Evolutionary conservation across 2,329 filamentous ascomycete genomes (phyloP).

Genomic region (Ophiostoma triangulosporum): DNA sequence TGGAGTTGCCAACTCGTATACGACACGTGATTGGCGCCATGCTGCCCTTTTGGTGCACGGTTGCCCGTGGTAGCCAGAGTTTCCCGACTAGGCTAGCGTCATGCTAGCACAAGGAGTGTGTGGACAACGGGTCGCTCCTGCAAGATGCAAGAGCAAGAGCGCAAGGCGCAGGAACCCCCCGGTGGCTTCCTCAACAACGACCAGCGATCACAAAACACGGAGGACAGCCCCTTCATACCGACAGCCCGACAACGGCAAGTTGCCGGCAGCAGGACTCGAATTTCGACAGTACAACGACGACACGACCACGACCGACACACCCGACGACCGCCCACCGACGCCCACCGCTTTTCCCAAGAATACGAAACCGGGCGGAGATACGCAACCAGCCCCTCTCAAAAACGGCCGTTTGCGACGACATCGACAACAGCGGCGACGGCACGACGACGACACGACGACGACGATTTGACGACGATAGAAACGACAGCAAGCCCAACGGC

Average conservation of each 20-base stretch:
- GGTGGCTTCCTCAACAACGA: constrained; percentile 6
- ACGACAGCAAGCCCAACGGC: not conserved
- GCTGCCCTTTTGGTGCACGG: constrained; percentile 12
- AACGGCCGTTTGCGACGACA: constrained; percentile 2
- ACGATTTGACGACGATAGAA: not conserved
- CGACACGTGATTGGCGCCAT: constrained; percentile 5
- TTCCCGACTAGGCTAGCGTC: constrained; percentile 12
- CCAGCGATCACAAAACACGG: constrained; percentile 2
- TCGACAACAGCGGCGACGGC: not conserved
- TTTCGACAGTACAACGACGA: not conserved
- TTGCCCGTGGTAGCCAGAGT: constrained; percentile 16
- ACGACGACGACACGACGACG: not conserved
- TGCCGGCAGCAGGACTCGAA: not conserved
- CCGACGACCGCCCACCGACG: constrained; percentile 1
- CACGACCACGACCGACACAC: constrained; percentile 2
- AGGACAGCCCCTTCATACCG: not conserved
- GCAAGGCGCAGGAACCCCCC: not conserved
- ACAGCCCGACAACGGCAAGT: constrained; percentile 3
- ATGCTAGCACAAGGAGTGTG: constrained; percentile 15
- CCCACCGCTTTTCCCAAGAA: constrained; percentile 1
- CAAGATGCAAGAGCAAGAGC: not conserved
- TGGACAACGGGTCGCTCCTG: not conserved
- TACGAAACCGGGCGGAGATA: not conserved
- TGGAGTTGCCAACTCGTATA: not conserved
- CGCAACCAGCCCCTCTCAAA: not conserved